Base-by-base conservation (phyloP, 164 flowering plant genomes). In the Hamamelis virginiana region DNA sequence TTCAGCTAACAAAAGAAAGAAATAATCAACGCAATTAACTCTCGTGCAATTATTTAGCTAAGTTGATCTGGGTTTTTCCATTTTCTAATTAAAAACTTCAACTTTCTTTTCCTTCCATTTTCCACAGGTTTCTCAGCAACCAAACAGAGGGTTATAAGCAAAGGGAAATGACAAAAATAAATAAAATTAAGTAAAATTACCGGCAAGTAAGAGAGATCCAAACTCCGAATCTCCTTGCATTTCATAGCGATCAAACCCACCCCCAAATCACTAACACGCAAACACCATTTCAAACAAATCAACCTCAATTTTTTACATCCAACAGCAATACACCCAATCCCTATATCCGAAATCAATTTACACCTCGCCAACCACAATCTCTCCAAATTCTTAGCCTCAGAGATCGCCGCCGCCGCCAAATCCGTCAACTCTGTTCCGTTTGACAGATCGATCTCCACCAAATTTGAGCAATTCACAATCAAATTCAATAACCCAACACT, bases 181-280 rank as follows among this genome's bases (percentile, higher is more conserved):
- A 26, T 27, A 14, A 46, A 15, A 22, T 16, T 8, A 1, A 25
- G 22, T 2, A 43, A 55, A 62, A 19, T 78, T 83, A 91, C 98
- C 89, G 87, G 97, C 76, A 86, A 66, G 65, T 90, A 85, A 38
- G 98, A 93, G 44, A 93, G 90, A 85, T 93, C 96, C 75, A 93
- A 72, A 41, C 80, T 79, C 9, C 87, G 82, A 61, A 93, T 74
- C 57, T 86, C 83, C 72, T 81, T 82, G 65, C 98, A 93, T 75
- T 93, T 91, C 25, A 89, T 81, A 69, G 97, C 96, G 68, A 93
- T 64, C 82, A 91, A 79, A 22, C 80, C 97, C 51, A 90, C 90
- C 15, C 97, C 98, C 68, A 91, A 67, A 81, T 93, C 97, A 21
- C 84, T 83, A 55, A 93, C 80, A 53, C 97, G 86, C 62, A 88